Evolutionary conservation across 2,329 filamentous ascomycete species (phyloP).

Genomic region (Colletotrichum simmondsii): DNA sequence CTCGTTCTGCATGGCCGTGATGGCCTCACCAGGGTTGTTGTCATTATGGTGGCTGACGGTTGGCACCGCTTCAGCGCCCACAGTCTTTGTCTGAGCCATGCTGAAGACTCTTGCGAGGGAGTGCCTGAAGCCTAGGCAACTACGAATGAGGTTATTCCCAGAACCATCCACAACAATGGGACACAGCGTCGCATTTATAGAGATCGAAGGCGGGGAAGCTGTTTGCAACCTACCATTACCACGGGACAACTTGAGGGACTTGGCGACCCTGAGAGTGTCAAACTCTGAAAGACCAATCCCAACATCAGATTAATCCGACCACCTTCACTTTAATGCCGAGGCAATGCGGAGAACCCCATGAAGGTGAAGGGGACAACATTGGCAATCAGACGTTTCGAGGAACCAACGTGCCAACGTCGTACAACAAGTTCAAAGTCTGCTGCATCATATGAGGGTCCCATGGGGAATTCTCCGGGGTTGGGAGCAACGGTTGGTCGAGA

Average conservation of each 20-base stretch:
- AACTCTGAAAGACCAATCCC: conserved; percentile 8
- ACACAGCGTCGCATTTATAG: conserved; percentile 25
- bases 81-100: conserved; percentile 29
- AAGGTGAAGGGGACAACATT: neutral
- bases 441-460: conserved; percentile 16
- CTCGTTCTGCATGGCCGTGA: conserved; percentile 36
- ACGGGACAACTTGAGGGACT: neutral
- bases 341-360: conserved; percentile 20
- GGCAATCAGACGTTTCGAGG: conserved; percentile 14
- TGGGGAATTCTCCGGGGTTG: conserved; percentile 24
- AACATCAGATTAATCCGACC: conserved; percentile 4
- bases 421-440: neutral
- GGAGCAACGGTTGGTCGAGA: conserved; percentile 29
- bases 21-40: conserved; percentile 22
- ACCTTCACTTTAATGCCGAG: conserved; percentile 13
- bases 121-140: neutral
- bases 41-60: conserved; percentile 24
- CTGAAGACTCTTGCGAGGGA: neutral
- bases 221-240: neutral
- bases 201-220: conserved; percentile 1
- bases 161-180: neutral
- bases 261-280: neutral
- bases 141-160: conserved; percentile 27
- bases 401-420: conserved; percentile 5
- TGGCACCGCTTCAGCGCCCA: conserved; percentile 23